These are phyloP conservation scores for Candida dubliniensis DNA, from an alignment of 1,139 yeast species.

Conservation along the genomic window DNA sequence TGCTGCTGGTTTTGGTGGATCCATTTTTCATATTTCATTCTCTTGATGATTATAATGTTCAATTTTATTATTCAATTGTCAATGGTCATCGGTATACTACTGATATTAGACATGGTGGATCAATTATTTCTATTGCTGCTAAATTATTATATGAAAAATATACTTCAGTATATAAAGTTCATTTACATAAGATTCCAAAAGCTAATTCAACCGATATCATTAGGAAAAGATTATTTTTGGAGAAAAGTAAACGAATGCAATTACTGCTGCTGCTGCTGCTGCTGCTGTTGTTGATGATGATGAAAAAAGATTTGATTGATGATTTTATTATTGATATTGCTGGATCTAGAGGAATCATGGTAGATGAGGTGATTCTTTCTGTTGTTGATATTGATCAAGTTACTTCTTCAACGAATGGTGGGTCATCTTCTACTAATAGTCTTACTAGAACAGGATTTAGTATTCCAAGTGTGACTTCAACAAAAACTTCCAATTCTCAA, in stretches of 20 bases:
- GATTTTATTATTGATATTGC: slow-evolving; percentile 31
- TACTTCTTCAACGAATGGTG: neutral
- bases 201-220: slow-evolving; percentile 42
- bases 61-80: slow-evolving; percentile 36
- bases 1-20: too few species aligned
- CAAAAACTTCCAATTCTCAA: slow-evolving; percentile 4
- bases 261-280: slow-evolving; percentile 2
- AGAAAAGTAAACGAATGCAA: too few species aligned
- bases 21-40: slow-evolving; percentile 26
- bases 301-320: slow-evolving; percentile 27
- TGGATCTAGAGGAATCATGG: slow-evolving; percentile 27
- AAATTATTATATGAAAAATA: slow-evolving; percentile 22
- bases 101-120: slow-evolving; percentile 37
- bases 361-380: slow-evolving; percentile 14
- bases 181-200: slow-evolving; percentile 26
- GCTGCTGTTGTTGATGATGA: slow-evolving; percentile 6
- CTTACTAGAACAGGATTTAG: neutral
- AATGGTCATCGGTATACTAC: slow-evolving; percentile 26
- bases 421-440: neutral
- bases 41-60: slow-evolving; percentile 33
- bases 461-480: slow-evolving; percentile 9
- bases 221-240: slow-evolving; percentile 36
- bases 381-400: slow-evolving; percentile 21
- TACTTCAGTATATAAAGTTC: slow-evolving; percentile 30
- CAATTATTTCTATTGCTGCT: slow-evolving; percentile 35